Evolutionary conservation across 768 basidiomycete species (phyloP).

Genomic region (Pulveroboletus frians): DNA sequence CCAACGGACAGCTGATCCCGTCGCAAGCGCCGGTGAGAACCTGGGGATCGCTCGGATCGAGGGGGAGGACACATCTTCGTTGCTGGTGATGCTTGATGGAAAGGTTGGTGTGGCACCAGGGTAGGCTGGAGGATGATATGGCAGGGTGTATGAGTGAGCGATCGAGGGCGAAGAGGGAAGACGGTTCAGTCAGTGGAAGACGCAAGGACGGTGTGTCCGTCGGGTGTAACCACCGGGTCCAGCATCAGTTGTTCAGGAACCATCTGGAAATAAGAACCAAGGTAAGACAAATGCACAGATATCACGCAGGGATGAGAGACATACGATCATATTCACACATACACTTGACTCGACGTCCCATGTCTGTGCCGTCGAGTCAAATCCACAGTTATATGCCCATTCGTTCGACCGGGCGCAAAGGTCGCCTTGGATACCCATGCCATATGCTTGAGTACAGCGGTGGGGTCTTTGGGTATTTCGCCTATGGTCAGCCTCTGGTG

Average conservation of each 20-base stretch:
- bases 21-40: conserved; percentile 77
- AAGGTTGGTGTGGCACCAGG: neutral
- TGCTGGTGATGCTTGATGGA: neutral
- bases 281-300: neutral
- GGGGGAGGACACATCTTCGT: neutral
- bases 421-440: conserved; percentile 71
- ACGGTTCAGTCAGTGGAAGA: neutral
- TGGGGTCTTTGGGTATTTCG: conserved; percentile 61
- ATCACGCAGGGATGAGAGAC: neutral
- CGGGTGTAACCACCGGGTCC: conserved; percentile 44
- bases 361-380: conserved; percentile 82
- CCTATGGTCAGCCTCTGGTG: conserved; percentile 36
- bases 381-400: conserved; percentile 41
- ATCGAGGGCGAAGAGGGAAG: neutral
- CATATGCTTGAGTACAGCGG: conserved; percentile 72
- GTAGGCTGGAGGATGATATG: neutral
- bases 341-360: conserved; percentile 85
- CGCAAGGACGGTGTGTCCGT: neutral
- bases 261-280: conserved; percentile 35
- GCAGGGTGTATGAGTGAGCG: neutral
- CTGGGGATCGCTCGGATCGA: conserved; percentile 35
- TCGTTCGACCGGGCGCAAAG: conserved; percentile 41
- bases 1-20: conserved; percentile 73
- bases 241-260: conserved; percentile 74
- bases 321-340: conserved; percentile 64